Evolutionary conservation across 495 filamentous ascomycete genomes (phyloP), one percentile per base, ranked within the genome.

Genomic region (Apiosordaria backusii): DNA sequence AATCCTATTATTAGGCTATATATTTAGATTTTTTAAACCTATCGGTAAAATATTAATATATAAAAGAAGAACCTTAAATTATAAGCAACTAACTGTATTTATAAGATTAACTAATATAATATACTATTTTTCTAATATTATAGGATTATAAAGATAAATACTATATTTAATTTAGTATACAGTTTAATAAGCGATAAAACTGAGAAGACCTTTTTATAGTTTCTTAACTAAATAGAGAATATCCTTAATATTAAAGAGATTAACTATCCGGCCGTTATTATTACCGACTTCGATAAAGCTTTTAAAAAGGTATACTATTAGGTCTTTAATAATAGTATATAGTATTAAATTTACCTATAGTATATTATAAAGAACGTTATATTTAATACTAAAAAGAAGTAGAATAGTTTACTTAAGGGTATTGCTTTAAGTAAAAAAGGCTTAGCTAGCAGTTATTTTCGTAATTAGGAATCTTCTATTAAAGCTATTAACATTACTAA

Each of bases 311-410:
- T 25, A 22, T 23, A 22, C n/a, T 7, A 16, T 18, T 25, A 3
- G 2, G 23, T 62, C n/a, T 62, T 64, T 57, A 64, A 27, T 18
- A 21, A 64, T 66, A 29, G 29, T 19, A 19, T 53, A 21, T 21
- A 66, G 4, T 40, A 66, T 22, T 62, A 66, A 22, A 53, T 66
- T 26, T 66, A 52, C 24, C 4, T 66, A 66, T 66, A 62, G 65
- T 57, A 66, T 62, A 57, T 66, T 55, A 62, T 66, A 57, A 66
- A 66, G 52, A 66, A 66, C 25, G 57, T 66, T 27, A n/a, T n/a
- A 2, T 50, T 26, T 23, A 66, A 66, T 60, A 62, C 24, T 35
- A 61, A 35, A 50, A 66, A 61, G 22, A 66, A 66, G 29, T 66
- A 52, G 65, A 27, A 40, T 61, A 26, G 64, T 27, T 18, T 57